Base-by-base conservation (phyloP, 192 early-diverging fungal genomes). In the Coemansia asiatica region DNA sequence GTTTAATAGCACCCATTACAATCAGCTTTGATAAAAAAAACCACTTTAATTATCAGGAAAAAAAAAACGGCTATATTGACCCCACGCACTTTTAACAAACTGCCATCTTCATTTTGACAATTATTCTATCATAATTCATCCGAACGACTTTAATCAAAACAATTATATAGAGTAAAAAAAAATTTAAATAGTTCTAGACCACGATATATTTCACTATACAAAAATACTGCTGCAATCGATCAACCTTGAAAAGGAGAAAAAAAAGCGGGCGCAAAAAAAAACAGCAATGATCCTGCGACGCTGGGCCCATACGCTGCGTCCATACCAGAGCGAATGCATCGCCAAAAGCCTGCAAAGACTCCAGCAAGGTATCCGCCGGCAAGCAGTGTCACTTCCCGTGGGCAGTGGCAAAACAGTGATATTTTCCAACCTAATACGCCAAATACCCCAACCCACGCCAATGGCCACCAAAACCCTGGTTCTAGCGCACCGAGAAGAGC, bases 381-480 rank as follows among this genome's bases (percentile, higher is more conserved):
- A 95, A 73, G 88, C 90, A 16, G 91, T 92, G 6, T 91, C 90
- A 8, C 80, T 95, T 22, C 90, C 91, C 18, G 87, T 88, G 63
- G 94, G 94, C 19, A 92, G 90, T 65, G 94, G 94, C 19, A 96
- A 96, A 67, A 96, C 94, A 23, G 93, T 94, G 76, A 84, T 95
- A 19, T 95, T 95, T 68, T 83, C 92, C 0, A 84, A 92, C 75
- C 76, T 98, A 40, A 90, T 98, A 54, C 72, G 86, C 9, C 66
- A 72, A 26, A 83, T 98, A 7, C 88, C 87, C 0, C 35, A 61
- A 4, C 89, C 88, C 0, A 83, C 77, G 1, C 81, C 84, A 1
- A 56, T 63, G 21, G 92, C 91, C 1, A 91, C 84, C 16, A 94
- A 94, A 67, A 86, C 85, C 0, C 75, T 98, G 22, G 85, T 98